phyloP scores from a whole-genome alignment of 2,329 filamentous ascomycete species.

The Colletotrichum viniferum region DNA sequence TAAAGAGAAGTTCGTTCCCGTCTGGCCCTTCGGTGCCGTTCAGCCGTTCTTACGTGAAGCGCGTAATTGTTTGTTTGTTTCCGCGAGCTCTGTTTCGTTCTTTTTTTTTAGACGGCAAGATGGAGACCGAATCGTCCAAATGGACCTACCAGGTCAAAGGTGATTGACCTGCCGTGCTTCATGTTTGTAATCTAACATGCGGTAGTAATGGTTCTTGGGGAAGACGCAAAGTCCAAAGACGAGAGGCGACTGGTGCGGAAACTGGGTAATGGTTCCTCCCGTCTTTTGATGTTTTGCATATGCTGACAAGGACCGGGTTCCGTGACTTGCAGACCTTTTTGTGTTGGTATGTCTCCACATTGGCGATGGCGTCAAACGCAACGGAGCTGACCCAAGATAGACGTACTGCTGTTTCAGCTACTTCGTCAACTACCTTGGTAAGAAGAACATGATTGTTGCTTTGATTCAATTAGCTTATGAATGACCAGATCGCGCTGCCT shows the following conservation, averaged over 20 bases:
- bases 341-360: conserved; percentile 27
- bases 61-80: not conserved
- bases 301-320: not conserved
- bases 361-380: not conserved
- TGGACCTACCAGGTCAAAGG: not conserved
- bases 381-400: conserved; percentile 5
- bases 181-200: not conserved
- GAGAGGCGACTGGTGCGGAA: conserved; percentile 32
- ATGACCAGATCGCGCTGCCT: conserved; percentile 38
- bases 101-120: not conserved
- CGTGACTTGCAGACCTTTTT: conserved; percentile 29
- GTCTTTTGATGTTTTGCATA: not conserved
- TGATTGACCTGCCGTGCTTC: not conserved
- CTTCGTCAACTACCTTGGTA: conserved; percentile 43
- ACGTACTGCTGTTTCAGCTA: conserved; percentile 38
- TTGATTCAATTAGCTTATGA: not conserved
- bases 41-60: not conserved
- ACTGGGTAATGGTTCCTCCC: conserved; percentile 24
- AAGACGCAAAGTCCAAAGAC: conserved; percentile 22
- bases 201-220: not conserved
- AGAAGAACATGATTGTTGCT: not conserved
- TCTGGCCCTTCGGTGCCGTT: not conserved
- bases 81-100: not conserved
- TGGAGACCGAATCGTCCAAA: not conserved
- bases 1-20: not conserved